Evolutionary conservation across 2,329 filamentous ascomycete genomes (phyloP).

Genomic region (Epichloe typhina): DNA sequence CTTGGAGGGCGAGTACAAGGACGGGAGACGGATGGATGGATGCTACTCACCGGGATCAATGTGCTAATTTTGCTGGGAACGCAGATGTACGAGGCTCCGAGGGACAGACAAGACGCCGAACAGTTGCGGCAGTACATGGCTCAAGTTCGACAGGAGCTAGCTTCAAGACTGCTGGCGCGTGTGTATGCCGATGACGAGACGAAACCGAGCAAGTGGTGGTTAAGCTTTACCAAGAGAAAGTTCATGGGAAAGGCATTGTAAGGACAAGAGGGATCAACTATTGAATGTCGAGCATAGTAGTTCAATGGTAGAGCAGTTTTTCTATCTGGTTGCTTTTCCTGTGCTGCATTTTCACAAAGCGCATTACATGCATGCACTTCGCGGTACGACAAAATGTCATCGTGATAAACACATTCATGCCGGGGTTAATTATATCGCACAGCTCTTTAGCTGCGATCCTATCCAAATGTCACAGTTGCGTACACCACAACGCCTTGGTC

Average conservation of each 20-base stretch:
- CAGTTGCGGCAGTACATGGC: conserved; percentile 76
- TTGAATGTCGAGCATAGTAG: not conserved
- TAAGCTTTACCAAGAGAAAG: conserved; percentile 98
- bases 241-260: conserved; percentile 95
- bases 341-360: too few relatives aligned
- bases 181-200: conserved; percentile 74
- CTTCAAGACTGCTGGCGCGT: conserved; percentile 65
- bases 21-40: not conserved
- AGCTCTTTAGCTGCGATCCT: not conserved
- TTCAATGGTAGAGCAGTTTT: not conserved
- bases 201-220: conserved; percentile 78
- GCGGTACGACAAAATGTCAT: not conserved
- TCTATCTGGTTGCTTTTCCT: too few relatives aligned
- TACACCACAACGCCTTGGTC: not conserved
- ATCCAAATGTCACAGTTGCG: not conserved
- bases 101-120: conserved; percentile 81
- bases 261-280: conserved; percentile 4
- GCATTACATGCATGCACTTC: too few relatives aligned
- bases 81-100: conserved; percentile 77
- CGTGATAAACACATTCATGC: not conserved
- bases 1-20: too few relatives aligned
- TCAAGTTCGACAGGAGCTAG: conserved; percentile 88
- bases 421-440: not conserved
- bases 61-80: not conserved
- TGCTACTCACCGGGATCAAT: not conserved